Conservation (phyloP, 805 yeast genomes). For the Wickerhamiella sergipiensis region DNA sequence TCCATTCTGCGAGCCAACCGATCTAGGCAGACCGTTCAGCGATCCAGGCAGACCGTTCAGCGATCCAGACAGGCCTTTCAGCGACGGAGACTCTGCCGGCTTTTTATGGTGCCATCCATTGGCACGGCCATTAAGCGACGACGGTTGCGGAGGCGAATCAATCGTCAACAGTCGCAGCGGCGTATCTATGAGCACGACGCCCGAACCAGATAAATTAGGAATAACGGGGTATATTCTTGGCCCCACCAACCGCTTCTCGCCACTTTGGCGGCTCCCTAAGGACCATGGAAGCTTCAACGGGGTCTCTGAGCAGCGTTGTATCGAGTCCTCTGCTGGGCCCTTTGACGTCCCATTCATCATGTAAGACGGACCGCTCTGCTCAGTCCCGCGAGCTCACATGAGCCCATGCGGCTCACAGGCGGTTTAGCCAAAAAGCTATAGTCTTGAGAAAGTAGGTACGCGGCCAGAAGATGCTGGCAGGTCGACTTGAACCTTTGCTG, state of each 20-base stretch:
- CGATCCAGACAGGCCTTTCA: no score
- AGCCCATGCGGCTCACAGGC: neutral
- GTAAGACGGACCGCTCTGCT: neutral
- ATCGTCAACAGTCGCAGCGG: neutral
- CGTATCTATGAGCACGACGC: neutral
- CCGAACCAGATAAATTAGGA: neutral
- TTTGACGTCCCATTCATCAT: neutral
- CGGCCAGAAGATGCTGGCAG: constrained; percentile 17
- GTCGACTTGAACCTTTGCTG: neutral
- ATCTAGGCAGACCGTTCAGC: no score
- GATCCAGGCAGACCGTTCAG: no score
- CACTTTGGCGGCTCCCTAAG: neutral
- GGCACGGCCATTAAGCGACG: no score
- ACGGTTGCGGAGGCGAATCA: no score
- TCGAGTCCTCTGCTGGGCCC: neutral
- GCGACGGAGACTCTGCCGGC: no score
- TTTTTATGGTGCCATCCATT: no score
- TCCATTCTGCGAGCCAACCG: no score
- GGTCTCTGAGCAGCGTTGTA: neutral
- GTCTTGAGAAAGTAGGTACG: constrained; percentile 4
- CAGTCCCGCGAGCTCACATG: neutral
- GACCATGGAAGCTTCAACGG: neutral
- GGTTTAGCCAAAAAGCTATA: neutral
- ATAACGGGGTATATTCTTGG: neutral
- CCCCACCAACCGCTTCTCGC: neutral